Conservation (phyloP, 352 stramenopile species). For the Phytophthora pistaciae region DNA sequence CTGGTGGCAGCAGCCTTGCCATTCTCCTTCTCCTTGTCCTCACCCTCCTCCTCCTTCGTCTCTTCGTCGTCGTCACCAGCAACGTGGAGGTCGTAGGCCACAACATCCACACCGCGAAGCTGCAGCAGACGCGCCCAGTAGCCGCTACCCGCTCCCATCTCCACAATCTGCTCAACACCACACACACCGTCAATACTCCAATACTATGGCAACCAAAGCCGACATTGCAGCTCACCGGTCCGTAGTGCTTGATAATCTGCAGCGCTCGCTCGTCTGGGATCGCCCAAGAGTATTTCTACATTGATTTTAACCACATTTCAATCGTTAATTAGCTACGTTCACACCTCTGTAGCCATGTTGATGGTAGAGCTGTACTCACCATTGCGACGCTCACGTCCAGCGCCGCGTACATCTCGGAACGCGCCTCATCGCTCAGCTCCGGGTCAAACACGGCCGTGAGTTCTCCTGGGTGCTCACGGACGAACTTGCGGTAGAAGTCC, state of each 20-base stretch:
- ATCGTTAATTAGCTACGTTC: not conserved
- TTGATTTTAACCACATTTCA: not conserved
- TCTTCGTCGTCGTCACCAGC: constrained; percentile 59
- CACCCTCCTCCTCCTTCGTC: constrained; percentile 19
- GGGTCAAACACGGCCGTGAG: constrained; percentile 81
- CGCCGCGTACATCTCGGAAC: constrained; percentile 72
- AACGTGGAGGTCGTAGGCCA: constrained; percentile 89
- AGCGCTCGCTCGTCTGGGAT: constrained; percentile 91
- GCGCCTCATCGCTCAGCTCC: constrained; percentile 69
- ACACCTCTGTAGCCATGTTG: not conserved
- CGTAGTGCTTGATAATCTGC: constrained; percentile 93
- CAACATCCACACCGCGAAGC: constrained; percentile 80
- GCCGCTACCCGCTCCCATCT: constrained; percentile 92
- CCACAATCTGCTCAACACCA: constrained; percentile 73
- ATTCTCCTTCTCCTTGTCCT: constrained; percentile 26
- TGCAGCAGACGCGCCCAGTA: constrained; percentile 90
- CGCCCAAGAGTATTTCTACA: constrained; percentile 93
- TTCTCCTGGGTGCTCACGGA: constrained; percentile 59
- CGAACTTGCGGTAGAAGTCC: constrained; percentile 81
- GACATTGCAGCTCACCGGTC: constrained; percentile 50
- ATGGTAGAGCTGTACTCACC: constrained; percentile 36
- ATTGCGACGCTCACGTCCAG: constrained; percentile 86
- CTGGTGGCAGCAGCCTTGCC: constrained; percentile 37
- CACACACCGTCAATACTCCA: constrained; percentile 12
- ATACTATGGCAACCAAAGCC: not conserved